These are phyloP conservation scores for Mycena sanguinolenta DNA, from an alignment of 768 basidiomycete genomes.

Conservation along the genomic window DNA sequence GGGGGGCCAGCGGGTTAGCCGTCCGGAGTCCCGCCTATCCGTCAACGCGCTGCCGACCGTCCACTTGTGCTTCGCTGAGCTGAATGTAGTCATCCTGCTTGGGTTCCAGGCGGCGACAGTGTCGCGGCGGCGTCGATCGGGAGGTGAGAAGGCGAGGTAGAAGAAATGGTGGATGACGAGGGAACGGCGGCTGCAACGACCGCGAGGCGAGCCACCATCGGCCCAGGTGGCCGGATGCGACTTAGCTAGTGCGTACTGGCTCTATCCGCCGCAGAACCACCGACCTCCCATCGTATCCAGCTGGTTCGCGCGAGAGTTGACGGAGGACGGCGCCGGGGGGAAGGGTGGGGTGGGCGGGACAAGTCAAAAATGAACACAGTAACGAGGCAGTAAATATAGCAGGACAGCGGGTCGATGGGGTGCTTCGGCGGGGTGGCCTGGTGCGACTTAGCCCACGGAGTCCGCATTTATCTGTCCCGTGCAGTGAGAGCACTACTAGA, in stretches of 20 bases:
- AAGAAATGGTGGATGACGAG: not conserved
- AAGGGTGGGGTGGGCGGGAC: not conserved
- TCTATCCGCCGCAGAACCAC: not conserved
- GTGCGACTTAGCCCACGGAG: not conserved
- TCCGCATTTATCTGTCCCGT: not conserved
- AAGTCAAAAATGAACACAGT: not conserved
- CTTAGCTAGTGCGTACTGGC: not conserved
- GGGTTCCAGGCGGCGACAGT: not conserved
- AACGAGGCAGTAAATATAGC: not conserved
- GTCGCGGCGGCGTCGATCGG: constrained; percentile 20
- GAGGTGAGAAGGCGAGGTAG: not conserved
- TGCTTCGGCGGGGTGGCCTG: not conserved
- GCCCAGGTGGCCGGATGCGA: not conserved
- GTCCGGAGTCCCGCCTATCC: constrained; percentile 17
- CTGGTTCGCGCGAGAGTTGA: not conserved
- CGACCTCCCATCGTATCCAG: not conserved
- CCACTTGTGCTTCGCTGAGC: constrained; percentile 1
- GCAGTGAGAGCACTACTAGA: no score
- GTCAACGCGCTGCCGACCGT: not conserved
- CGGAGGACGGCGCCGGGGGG: not conserved
- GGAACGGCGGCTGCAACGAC: not conserved
- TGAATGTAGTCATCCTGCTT: no score
- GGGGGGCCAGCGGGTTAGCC: not conserved
- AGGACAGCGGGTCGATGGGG: constrained; percentile 8
- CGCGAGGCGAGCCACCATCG: not conserved